These are phyloP conservation scores for Nematodospora anomalae DNA, from an alignment of 1,139 yeast species.

Conservation along the genomic window DNA sequence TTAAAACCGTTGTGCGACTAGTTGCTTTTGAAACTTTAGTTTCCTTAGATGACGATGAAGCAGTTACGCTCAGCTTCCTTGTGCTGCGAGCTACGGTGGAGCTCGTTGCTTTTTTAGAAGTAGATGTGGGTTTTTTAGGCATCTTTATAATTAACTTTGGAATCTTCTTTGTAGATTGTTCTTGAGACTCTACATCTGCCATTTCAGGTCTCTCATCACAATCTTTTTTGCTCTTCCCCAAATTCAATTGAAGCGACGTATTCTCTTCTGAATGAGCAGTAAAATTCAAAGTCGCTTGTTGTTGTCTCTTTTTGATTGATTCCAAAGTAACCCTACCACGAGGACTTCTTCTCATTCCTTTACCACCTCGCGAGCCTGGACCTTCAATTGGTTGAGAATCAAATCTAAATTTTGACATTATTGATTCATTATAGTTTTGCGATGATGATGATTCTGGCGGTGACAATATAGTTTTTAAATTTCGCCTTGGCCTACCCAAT, in stretches of 20 bases:
- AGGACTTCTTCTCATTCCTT: constrained; percentile 22
- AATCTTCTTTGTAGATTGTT: neutral
- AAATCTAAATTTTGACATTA: constrained; percentile 37
- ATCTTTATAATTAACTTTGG: constrained; percentile 5
- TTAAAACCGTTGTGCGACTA: constrained; percentile 35
- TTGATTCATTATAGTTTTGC: constrained; percentile 33
- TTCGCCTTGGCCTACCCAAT: constrained; percentile 39
- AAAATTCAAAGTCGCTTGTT: constrained; percentile 22
- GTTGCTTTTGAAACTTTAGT: constrained; percentile 7
- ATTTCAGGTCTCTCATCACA: constrained; percentile 3
- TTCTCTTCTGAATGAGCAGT: neutral
- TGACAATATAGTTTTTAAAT: constrained; percentile 20
- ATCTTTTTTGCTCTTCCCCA: neutral
- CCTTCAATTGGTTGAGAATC: constrained; percentile 43
- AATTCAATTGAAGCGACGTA: neutral
- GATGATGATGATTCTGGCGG: constrained; percentile 29
- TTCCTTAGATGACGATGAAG: constrained; percentile 1
- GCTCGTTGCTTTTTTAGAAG: neutral
- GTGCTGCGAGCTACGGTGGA: neutral
- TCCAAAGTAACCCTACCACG: constrained; percentile 32
- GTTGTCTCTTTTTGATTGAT: constrained; percentile 22
- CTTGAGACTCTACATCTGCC: neutral
- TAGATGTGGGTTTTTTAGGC: neutral
- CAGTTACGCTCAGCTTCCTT: neutral
- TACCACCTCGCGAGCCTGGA: constrained; percentile 48